Evolutionary conservation across 2,329 filamentous ascomycete genomes (phyloP).

Genomic region (Apiospora hydei): DNA sequence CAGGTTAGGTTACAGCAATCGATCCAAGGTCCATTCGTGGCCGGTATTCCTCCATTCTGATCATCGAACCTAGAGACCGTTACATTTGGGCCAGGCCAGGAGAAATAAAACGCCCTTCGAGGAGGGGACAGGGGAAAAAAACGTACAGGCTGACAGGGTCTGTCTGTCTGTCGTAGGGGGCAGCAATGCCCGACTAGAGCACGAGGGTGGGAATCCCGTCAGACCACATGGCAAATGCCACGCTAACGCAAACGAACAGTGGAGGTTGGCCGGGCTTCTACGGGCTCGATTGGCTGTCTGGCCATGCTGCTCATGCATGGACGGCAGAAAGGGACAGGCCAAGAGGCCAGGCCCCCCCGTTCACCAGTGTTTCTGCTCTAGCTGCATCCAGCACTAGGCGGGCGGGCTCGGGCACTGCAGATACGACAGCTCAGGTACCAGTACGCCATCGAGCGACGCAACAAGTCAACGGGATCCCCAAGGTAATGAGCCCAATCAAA

Average conservation of each 20-base stretch:
- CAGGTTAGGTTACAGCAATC: not conserved
- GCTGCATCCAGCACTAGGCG: not conserved
- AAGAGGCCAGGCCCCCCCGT: not conserved
- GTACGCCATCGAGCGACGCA: not conserved
- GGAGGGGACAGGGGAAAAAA: not conserved
- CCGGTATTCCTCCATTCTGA: not conserved
- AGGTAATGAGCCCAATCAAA: not conserved
- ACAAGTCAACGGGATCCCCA: too few relatives aligned
- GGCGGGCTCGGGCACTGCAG: not conserved
- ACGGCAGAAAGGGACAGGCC: not conserved
- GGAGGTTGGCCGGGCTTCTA: not conserved
- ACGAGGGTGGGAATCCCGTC: slow-evolving; percentile 10
- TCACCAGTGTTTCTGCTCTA: slow-evolving; percentile 8
- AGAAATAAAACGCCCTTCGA: not conserved
- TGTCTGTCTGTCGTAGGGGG: not conserved
- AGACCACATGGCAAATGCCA: slow-evolving; percentile 20
- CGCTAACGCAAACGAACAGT: slow-evolving; percentile 16
- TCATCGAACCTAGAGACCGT: not conserved
- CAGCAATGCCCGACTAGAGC: not conserved
- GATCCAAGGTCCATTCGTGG: not conserved
- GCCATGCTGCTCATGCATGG: slow-evolving; percentile 5
- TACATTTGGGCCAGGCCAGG: not conserved
- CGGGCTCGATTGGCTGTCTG: not conserved
- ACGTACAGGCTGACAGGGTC: not conserved
- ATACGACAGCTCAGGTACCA: not conserved